A percentile compares a stretch with the other conserved stretches of the same genome.
phyloP scores from a whole-genome alignment of 805 yeast species.

The Cyberlindnera suaveolens region DNA sequence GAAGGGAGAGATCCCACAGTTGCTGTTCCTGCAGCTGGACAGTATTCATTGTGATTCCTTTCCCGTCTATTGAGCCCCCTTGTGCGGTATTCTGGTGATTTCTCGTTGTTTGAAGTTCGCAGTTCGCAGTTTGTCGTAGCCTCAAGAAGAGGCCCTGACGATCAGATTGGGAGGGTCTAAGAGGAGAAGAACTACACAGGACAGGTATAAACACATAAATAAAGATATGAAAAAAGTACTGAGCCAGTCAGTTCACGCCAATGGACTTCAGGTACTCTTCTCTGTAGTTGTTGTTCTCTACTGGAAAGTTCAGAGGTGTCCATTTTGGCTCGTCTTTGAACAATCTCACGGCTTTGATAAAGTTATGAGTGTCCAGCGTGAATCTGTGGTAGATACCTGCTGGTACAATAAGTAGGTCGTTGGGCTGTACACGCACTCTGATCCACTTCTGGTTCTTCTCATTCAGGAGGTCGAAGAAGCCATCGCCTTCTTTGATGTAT shows the following conservation, averaged over 20 bases:
- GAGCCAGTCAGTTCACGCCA: conserved; percentile 4
- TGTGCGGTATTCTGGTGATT: not conserved
- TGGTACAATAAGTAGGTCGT: conserved; percentile 71
- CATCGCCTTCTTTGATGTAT: conserved; percentile 82
- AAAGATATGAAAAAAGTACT: not conserved
- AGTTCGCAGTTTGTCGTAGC: not conserved
- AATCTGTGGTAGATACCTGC: conserved; percentile 94
- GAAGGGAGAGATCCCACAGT: conserved; percentile 5
- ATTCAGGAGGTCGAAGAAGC: conserved; percentile 84
- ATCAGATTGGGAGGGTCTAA: too few species aligned
- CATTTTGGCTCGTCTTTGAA: conserved; percentile 96
- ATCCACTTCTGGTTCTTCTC: conserved; percentile 58
- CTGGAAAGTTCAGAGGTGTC: conserved; percentile 77
- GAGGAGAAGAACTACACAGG: not conserved
- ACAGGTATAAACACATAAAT: not conserved
- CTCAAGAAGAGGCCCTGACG: too few species aligned
- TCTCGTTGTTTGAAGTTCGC: not conserved
- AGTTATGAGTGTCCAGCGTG: conserved; percentile 58
- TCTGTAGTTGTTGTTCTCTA: conserved; percentile 41
- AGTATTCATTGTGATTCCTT: too few species aligned
- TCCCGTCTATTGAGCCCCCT: too few species aligned
- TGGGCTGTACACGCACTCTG: conserved; percentile 53
- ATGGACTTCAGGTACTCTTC: conserved; percentile 35
- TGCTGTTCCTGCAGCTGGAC: conserved; percentile 7
- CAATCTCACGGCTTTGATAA: conserved; percentile 72